These are phyloP conservation scores for Neonectria coccinea DNA, from an alignment of 2,329 filamentous ascomycete genomes.

Conservation along the genomic window DNA sequence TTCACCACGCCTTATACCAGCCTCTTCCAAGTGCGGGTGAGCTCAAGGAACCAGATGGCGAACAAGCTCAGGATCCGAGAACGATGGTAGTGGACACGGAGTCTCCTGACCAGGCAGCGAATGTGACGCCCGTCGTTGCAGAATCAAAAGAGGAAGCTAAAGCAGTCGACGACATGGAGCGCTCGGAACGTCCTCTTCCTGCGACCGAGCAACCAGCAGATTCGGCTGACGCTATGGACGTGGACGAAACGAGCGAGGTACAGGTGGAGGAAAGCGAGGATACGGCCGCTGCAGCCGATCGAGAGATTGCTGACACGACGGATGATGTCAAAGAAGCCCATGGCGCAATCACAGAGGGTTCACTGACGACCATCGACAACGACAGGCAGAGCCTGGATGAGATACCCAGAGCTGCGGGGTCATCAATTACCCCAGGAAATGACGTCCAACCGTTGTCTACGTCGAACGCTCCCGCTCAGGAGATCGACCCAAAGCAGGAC, in stretches of 20 bases:
- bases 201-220: constrained; percentile 8
- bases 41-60: constrained; percentile 3
- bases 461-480: constrained; percentile 18
- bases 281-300: constrained; percentile 14
- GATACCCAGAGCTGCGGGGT: constrained; percentile 20
- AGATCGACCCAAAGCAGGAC: constrained; percentile 12
- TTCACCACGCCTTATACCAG: constrained; percentile 7
- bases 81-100: constrained; percentile 7
- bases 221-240: constrained; percentile 38
- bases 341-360: constrained; percentile 20
- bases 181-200: constrained; percentile 7
- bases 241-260: constrained; percentile 30
- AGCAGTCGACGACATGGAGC: constrained; percentile 10
- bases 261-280: constrained; percentile 2
- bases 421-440: constrained; percentile 26
- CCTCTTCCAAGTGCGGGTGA: constrained; percentile 3
- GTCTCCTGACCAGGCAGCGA: constrained; percentile 27
- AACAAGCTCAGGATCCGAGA: constrained; percentile 8
- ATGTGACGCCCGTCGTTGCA: constrained; percentile 12
- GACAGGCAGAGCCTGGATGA: constrained; percentile 18
- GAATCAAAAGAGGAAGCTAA: constrained; percentile 13
- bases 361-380: constrained; percentile 12
- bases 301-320: constrained; percentile 28
- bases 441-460: constrained; percentile 15
- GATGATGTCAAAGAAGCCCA: constrained; percentile 23